Conservation (phyloP, 1,284 basidiomycete genomes). For the Microbotryum intermedium region DNA sequence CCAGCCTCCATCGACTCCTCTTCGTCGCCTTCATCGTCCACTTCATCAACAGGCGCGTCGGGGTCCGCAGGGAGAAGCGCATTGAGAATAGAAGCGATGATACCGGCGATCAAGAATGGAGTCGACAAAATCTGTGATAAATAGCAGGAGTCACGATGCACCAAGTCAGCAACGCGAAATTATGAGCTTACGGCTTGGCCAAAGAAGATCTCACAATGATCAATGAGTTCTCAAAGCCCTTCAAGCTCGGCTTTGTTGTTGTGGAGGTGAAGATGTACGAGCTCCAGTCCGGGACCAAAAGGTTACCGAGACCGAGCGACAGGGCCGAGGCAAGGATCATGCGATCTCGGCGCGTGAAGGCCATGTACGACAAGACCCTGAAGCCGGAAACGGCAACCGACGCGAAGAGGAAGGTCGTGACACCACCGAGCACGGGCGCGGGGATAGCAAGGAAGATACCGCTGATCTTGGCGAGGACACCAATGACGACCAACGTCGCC, state of each 20-base stretch:
- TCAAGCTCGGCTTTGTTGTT: constrained; percentile 51
- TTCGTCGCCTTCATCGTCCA: constrained; percentile 1
- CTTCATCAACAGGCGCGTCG: neutral
- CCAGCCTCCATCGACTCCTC: neutral
- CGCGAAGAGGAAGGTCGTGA: constrained; percentile 43
- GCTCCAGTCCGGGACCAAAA: constrained; percentile 41
- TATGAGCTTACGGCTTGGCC: neutral
- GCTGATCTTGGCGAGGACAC: constrained; percentile 60
- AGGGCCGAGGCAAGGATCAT: constrained; percentile 56
- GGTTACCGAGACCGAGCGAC: constrained; percentile 61
- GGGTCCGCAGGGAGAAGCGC: constrained; percentile 50
- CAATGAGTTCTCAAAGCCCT: constrained; percentile 66
- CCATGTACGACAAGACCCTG: constrained; percentile 58
- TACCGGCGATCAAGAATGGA: constrained; percentile 49
- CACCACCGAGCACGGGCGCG: constrained; percentile 68
- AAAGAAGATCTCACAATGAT: constrained; percentile 45
- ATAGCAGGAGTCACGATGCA: neutral
- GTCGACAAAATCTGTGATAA: constrained; percentile 13
- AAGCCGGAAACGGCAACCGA: constrained; percentile 52
- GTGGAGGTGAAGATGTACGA: constrained; percentile 39
- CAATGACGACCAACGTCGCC: constrained; percentile 2
- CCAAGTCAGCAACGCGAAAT: neutral
- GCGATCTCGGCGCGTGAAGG: constrained; percentile 62
- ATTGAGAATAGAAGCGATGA: constrained; percentile 59
- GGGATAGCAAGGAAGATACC: constrained; percentile 47